Evolutionary conservation across 1,284 basidiomycete species (phyloP), one percentile per base, ranked within the genome.

Genomic region (Irpex sp.): DNA sequence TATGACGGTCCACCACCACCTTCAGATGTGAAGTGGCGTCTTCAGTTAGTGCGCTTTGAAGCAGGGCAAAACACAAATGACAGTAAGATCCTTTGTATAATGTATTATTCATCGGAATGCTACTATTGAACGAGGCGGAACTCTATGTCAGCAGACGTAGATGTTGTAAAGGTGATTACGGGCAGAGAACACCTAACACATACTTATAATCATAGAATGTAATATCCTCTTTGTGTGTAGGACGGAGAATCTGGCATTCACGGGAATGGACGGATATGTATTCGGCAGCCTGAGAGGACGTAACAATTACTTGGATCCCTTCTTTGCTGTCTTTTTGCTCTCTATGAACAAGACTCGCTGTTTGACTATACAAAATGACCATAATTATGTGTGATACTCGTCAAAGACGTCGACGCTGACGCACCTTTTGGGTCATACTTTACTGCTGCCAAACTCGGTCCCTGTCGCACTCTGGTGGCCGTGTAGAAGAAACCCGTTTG

Each of bases 401-500:
- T 26, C 19, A n/a, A 19, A 59, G 11, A 17, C 13, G 34, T 8
- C 36, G 17, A 3, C 58, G 13, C 13, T 11, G 26, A 55, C 61
- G 11, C 73, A 94, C 94, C 92, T 75, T 81, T 79, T 1, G 93
- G 93, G 72, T 96, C 94, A 76, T 95, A 96, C 77, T 96, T 96
- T 70, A 96, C 90, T 44, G 91, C 88, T 40, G 90, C 86, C 62
- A 96, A 79, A 74, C 85, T 89, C 21, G 91, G 85, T 3, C 85
- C 88, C 70, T 85, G 75, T 37, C 94, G 83, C 57, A 89, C 77
- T 21, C 93, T 83, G 67, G 87, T 84, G 3, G 90, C 91, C 8
- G 92, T 93, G 77, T 96, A 96, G 76, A 95, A 95, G 78, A 85
- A 94, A 15, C 94, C 94, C 0, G 93, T 95, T 74, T 93, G 89